Conservation (phyloP, 2,329 filamentous ascomycete genomes). For the Colletotrichum sp. region DNA sequence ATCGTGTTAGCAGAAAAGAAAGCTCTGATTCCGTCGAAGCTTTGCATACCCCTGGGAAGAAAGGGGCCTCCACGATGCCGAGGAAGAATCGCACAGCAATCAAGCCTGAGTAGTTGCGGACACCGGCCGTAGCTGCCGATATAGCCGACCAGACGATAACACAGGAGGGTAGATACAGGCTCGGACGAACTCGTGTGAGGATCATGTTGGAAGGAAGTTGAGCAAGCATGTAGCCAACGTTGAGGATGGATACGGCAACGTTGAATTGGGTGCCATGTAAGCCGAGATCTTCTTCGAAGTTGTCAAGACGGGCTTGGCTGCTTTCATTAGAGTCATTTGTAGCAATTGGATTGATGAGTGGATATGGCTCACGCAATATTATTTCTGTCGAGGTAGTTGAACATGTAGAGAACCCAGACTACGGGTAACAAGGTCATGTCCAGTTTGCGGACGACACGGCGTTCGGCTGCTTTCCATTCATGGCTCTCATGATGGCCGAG, state of each 20-base stretch:
- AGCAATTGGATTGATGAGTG: neutral
- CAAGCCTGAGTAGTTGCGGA: neutral
- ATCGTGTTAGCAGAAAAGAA: neutral
- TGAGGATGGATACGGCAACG: neutral
- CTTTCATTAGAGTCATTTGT: neutral
- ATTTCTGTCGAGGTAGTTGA: slow-evolving; percentile 7
- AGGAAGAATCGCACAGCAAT: neutral
- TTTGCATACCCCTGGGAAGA: neutral
- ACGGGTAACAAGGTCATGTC: slow-evolving; percentile 25
- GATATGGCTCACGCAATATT: slow-evolving; percentile 6
- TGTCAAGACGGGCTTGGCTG: neutral
- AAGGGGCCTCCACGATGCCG: neutral
- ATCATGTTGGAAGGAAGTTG: slow-evolving; percentile 17
- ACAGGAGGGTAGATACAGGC: slow-evolving; percentile 20
- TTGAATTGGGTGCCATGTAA: neutral
- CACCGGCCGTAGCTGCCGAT: neutral
- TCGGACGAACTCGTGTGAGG: slow-evolving; percentile 13
- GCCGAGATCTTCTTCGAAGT: neutral
- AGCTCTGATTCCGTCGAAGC: rapidly evolving
- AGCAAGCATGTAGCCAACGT: neutral
- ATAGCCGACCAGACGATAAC: neutral
- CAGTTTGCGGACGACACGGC: slow-evolving; percentile 22
- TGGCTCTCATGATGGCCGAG: neutral
- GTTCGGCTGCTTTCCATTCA: neutral
- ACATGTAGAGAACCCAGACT: neutral